Conservation (phyloP, 2,329 filamentous ascomycete species). For the Parasarocladium wereldwijsianum region DNA sequence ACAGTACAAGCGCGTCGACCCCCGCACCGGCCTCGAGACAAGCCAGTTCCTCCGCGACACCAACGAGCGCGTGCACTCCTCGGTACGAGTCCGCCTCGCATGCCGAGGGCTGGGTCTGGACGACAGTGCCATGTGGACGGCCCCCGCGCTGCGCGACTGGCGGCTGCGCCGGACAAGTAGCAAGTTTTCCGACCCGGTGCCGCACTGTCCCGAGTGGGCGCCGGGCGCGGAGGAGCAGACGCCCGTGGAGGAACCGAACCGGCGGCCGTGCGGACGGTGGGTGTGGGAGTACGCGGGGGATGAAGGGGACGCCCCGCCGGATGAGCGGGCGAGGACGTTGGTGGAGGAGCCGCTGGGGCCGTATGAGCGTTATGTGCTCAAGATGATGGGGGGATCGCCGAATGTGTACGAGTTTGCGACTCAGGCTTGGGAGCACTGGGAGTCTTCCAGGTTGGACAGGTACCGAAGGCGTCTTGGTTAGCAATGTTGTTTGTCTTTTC, state of each 20-base stretch:
- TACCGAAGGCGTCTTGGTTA: not conserved
- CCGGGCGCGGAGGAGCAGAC: conserved; percentile 11
- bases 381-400: conserved; percentile 22
- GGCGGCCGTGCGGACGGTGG: conserved; percentile 24
- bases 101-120: conserved; percentile 34
- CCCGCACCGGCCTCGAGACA: conserved; percentile 20
- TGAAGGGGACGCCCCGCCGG: conserved; percentile 22
- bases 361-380: conserved; percentile 6
- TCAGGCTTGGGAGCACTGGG: conserved; percentile 8
- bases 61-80: conserved; percentile 40
- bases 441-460: conserved; percentile 2
- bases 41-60: conserved; percentile 31
- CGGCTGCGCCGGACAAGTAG: conserved; percentile 20
- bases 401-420: conserved; percentile 28
- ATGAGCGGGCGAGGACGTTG: conserved; percentile 25
- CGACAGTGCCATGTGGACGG: conserved; percentile 31
- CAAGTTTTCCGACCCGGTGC: conserved; percentile 19
- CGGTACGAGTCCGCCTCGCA: conserved; percentile 36
- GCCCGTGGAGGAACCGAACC: conserved; percentile 11
- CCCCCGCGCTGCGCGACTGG: conserved; percentile 30
- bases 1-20: conserved; percentile 29
- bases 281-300: conserved; percentile 38
- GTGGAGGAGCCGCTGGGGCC: conserved; percentile 26
- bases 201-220: conserved; percentile 18
- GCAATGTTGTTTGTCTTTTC: too few species aligned